Evolutionary conservation across 1,284 basidiomycete genomes (phyloP), one percentile per base, ranked within the genome.

Genomic region (Malassezia vespertilionis): DNA sequence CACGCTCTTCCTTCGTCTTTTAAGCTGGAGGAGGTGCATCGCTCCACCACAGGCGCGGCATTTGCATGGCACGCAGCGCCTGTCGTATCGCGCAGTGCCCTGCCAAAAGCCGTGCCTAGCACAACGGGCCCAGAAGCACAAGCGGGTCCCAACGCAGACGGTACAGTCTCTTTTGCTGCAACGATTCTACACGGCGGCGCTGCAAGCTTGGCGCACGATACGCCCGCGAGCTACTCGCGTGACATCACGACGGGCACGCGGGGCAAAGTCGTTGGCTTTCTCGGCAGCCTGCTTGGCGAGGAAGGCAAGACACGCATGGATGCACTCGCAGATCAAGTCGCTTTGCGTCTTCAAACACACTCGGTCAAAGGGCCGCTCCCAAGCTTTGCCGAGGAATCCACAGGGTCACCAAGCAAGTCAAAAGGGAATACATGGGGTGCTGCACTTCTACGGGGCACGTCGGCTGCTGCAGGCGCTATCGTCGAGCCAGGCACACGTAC

Each of bases 231-330:
- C 45, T 68, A 68, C 47, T 63, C 61, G 20, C 52, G 56, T 24
- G 65, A 68, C 32, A 57, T 68, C 5, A 66, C 65, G 0, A 61
- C 61, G 9, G 65, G 65, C 4, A 57, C 63, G 2, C 44, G 61
- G 10, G 65, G 65, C 21, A 60, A 60, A 32, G 61, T 69, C 14
- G 57, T 66, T 11, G 67, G 66, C 18, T 61, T 70, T 40, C 53
- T 70, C 5, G 67, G 67, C 26, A 65, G 67, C 11, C 42, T 68
- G 8, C 40, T 68, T 5, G 67, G 66, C 15, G 67, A 70, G 22
- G 67, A 68, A 28, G 65, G 61, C 11, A 68, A 68, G 30, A 60
- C 61, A 2, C 61, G 62, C 44, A 65, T 68, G 57, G 61, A 62
- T 23, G 60, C 63, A 37, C 31, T 70, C 24, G 65, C 63, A 10